Conservation (phyloP, 345 rosid genomes). For the Rubroshorea leprosula region DNA sequence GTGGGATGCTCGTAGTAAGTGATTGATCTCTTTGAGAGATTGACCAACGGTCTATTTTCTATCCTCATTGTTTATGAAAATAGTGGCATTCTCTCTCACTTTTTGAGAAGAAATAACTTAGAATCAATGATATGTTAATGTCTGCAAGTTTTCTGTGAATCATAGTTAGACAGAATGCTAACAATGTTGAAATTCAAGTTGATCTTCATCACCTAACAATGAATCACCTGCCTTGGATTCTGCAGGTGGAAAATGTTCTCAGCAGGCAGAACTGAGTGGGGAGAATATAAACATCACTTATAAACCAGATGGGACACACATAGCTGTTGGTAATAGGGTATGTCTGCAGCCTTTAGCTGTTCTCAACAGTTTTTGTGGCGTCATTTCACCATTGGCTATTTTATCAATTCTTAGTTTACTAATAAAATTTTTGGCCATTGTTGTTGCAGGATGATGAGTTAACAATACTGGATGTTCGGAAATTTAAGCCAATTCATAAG, state of each 20-base stretch:
- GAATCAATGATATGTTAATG: too few species aligned
- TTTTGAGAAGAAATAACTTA: too few species aligned
- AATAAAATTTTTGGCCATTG: neutral
- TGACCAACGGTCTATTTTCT: neutral
- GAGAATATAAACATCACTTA: constrained; percentile 97
- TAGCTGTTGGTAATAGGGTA: constrained; percentile 98
- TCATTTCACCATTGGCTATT: neutral
- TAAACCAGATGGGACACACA: constrained; percentile 85
- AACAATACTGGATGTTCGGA: constrained; percentile 92
- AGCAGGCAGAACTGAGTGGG: constrained; percentile 91
- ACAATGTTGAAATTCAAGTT: too few species aligned
- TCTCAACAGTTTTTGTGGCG: too few species aligned
- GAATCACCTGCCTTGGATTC: constrained; percentile 2
- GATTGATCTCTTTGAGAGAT: neutral
- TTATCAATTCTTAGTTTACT: constrained; percentile 10
- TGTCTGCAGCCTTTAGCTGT: constrained; percentile 6
- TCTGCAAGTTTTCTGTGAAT: too few species aligned
- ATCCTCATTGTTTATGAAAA: neutral
- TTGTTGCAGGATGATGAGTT: constrained; percentile 78
- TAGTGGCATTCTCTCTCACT: constrained; percentile 2
- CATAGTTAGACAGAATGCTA: too few species aligned
- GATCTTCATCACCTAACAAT: too few species aligned
- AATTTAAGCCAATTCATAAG: constrained; percentile 84
- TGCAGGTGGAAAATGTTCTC: constrained; percentile 94
- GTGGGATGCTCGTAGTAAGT: constrained; percentile 99